phyloP scores from a whole-genome alignment of 768 basidiomycete species.

The Leccinum pellstonianum region DNA sequence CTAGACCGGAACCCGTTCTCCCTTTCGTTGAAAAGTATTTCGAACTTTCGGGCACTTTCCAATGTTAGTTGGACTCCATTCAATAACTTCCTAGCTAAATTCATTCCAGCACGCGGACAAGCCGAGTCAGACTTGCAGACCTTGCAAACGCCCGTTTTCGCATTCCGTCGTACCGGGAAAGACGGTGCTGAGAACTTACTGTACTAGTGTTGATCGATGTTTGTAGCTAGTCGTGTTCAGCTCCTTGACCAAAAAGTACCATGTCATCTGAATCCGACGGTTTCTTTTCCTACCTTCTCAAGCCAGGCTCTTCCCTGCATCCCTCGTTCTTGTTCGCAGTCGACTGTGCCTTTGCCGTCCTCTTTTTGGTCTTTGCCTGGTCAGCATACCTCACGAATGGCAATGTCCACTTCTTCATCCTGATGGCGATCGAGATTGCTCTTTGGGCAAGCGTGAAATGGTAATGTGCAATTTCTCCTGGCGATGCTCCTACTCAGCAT shows the following conservation, averaged over 20 bases:
- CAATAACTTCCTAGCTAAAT: background rate
- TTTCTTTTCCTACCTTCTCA: conserved; percentile 61
- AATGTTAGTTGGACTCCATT: conserved; percentile 37
- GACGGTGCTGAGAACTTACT: background rate
- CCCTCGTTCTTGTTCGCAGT: conserved; percentile 64
- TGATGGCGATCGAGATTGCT: conserved; percentile 63
- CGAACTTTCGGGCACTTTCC: conserved; percentile 47
- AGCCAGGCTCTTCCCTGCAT: conserved; percentile 74
- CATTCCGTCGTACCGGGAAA: conserved; percentile 13
- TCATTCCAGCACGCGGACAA: conserved; percentile 10
- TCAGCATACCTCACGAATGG: conserved; percentile 62
- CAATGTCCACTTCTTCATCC: conserved; percentile 63
- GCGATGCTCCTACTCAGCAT: conserved; percentile 9
- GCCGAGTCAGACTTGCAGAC: background rate
- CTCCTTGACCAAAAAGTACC: background rate
- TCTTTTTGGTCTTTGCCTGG: conserved; percentile 58
- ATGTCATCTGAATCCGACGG: conserved; percentile 26
- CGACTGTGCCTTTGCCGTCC: conserved; percentile 56
- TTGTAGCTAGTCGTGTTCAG: conserved; percentile 11
- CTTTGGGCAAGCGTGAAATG: conserved; percentile 84
- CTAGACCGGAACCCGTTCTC: conserved; percentile 37
- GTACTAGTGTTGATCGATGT: conserved; percentile 15
- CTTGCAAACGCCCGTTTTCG: conserved; percentile 6
- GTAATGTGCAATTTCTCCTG: conserved; percentile 38
- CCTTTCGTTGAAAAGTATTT: conserved; percentile 53